These are phyloP conservation scores for Aspergillus baeticus DNA, from an alignment of 495 filamentous ascomycete genomes.

Conservation along the genomic window DNA sequence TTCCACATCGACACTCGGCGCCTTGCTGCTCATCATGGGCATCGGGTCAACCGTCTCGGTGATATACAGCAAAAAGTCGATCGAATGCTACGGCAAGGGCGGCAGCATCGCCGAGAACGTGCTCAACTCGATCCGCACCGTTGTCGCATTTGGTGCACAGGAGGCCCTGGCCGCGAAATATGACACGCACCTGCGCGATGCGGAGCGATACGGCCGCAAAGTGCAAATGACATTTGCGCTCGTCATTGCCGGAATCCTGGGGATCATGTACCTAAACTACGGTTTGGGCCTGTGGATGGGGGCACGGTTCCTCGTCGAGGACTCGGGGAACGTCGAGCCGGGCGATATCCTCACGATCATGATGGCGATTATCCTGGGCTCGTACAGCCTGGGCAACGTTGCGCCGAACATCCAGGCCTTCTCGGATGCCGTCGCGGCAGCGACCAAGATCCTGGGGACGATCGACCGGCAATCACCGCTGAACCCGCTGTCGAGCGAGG, in stretches of 20 bases:
- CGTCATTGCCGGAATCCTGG: constrained; percentile 81
- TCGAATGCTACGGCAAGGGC: constrained; percentile 75
- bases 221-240: constrained; percentile 64
- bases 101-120: constrained; percentile 94
- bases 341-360: constrained; percentile 70
- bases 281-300: constrained; percentile 97
- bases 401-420: constrained; percentile 84
- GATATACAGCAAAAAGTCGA: constrained; percentile 70
- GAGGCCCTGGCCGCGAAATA: constrained; percentile 82
- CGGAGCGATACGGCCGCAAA: constrained; percentile 73
- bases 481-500: constrained; percentile 69
- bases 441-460: constrained; percentile 84
- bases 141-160: constrained; percentile 87
- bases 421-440: constrained; percentile 75
- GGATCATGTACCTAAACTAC: constrained; percentile 82
- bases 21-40: constrained; percentile 71
- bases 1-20: constrained; percentile 70
- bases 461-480: constrained; percentile 87
- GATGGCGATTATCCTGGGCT: constrained; percentile 89
- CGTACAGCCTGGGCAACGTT: constrained; percentile 86
- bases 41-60: constrained; percentile 66
- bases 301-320: constrained; percentile 68
- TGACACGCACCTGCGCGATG: constrained; percentile 65
- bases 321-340: constrained; percentile 48
- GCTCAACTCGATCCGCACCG: constrained; percentile 86